These are phyloP conservation scores for Chrysoporthe deuterocubensis DNA, from an alignment of 2,329 filamentous ascomycete genomes.

Conservation along the genomic window DNA sequence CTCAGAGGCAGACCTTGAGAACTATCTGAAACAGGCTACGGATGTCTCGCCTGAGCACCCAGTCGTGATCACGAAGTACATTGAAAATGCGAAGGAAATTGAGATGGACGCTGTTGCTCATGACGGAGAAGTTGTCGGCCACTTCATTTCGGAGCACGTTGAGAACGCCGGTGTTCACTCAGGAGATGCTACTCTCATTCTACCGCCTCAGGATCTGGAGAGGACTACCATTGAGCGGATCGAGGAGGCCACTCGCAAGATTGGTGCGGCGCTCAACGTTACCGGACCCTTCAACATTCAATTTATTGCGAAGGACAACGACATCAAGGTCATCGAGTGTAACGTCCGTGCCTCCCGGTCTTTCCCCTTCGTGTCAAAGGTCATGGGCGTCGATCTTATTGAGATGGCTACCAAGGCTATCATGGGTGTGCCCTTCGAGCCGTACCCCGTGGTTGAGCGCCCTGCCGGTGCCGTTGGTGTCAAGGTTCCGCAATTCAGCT, in stretches of 20 bases:
- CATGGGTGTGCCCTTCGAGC: conserved; percentile 78
- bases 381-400: conserved; percentile 96
- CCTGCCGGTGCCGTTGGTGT: conserved; percentile 86
- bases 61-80: conserved; percentile 99
- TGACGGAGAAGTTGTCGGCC: conserved; percentile 86
- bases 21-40: conserved; percentile 85
- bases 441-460: conserved; percentile 79
- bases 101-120: conserved; percentile 98
- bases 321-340: conserved; percentile 99
- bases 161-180: conserved; percentile 99
- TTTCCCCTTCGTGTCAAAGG: conserved; percentile 98
- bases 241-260: conserved; percentile 93
- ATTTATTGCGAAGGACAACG: conserved; percentile 99
- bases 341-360: conserved; percentile 96
- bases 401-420: conserved; percentile 99
- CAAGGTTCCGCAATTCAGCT: conserved; percentile 98
- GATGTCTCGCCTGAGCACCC: conserved; percentile 95
- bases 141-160: conserved; percentile 98
- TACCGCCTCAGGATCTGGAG: conserved; percentile 92
- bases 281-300: conserved; percentile 99
- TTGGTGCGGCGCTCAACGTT: conserved; percentile 89
- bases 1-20: conserved; percentile 88
- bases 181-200: conserved; percentile 92
- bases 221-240: conserved; percentile 87
- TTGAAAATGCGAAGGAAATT: conserved; percentile 98